Evolutionary conservation across 2,329 filamentous ascomycete genomes (phyloP).

Genomic region (Pseudocercospora cruenta): DNA sequence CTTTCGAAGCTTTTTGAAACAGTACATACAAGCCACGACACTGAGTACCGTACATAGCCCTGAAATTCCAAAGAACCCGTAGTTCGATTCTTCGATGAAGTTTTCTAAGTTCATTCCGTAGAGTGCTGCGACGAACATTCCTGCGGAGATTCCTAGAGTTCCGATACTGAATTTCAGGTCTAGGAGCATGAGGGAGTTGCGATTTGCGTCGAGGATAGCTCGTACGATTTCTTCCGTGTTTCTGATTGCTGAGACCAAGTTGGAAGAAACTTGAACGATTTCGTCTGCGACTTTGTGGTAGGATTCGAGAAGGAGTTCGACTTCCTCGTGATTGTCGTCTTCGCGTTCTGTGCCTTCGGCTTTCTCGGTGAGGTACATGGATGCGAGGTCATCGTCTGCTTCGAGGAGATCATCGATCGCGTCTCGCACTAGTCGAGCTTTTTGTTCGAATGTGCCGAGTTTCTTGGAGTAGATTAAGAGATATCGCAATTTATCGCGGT

Average conservation of each 20-base stretch:
- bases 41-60: conserved; percentile 72
- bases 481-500: conserved; percentile 87
- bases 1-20: conserved; percentile 78
- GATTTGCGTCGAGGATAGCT: conserved; percentile 95
- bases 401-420: conserved; percentile 94
- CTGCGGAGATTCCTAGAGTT: conserved; percentile 90
- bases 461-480: conserved; percentile 94
- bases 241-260: conserved; percentile 88
- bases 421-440: conserved; percentile 88
- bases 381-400: conserved; percentile 89
- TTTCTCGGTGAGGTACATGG: conserved; percentile 96
- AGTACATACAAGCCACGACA: conserved; percentile 78
- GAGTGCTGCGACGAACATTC: conserved; percentile 95
- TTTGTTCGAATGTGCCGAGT: conserved; percentile 95
- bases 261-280: conserved; percentile 93
- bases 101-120: conserved; percentile 99
- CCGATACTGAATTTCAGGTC: conserved; percentile 96
- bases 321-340: conserved; percentile 89
- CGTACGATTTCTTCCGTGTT: conserved; percentile 99
- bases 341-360: conserved; percentile 70
- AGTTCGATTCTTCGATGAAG: conserved; percentile 91
- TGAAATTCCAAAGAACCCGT: conserved; percentile 81
- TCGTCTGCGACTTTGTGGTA: conserved; percentile 98
- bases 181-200: conserved; percentile 95
- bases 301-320: conserved; percentile 94